Conservation (phyloP, 2,329 filamentous ascomycete species). For the Kalmusia sp. region DNA sequence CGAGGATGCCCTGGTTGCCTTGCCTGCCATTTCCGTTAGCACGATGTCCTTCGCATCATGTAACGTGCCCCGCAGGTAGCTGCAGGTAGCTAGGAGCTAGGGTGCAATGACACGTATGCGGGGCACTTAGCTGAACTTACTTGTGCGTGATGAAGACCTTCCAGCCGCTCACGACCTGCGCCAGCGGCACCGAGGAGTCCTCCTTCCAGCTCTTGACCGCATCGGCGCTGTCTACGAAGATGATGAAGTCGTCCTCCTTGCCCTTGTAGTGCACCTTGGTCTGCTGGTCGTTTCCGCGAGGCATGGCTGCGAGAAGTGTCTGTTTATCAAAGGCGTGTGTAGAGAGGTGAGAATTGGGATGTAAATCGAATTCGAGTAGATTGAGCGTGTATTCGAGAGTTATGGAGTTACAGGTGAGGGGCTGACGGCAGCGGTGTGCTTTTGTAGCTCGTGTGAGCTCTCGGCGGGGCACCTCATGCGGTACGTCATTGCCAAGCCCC, state of each 20-base stretch:
- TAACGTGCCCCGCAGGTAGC: background rate
- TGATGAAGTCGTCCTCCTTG: conserved; percentile 70
- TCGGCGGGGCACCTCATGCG: conserved; percentile 10
- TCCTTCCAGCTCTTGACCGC: conserved; percentile 80
- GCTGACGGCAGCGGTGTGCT: conserved; percentile 19
- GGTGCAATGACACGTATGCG: background rate
- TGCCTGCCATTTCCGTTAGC: conserved; percentile 63
- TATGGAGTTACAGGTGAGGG: background rate
- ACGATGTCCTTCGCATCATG: background rate
- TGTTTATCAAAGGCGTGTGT: conserved; percentile 9
- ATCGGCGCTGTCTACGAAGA: conserved; percentile 68
- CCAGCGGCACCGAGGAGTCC: conserved; percentile 79
- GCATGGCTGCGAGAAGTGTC: conserved; percentile 32
- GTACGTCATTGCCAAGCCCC: conserved; percentile 45
- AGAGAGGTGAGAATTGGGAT: background rate
- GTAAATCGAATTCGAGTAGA: conserved; percentile 16
- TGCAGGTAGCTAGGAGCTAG: background rate
- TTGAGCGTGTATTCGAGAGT: background rate
- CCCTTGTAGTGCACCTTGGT: conserved; percentile 90
- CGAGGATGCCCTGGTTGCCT: conserved; percentile 80
- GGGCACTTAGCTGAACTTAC: conserved; percentile 61
- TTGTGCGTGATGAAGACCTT: conserved; percentile 90
- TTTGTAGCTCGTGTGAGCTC: conserved; percentile 42
- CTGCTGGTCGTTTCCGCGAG: conserved; percentile 61
- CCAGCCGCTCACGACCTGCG: conserved; percentile 85